Base-by-base conservation (phyloP, 345 rosid species). In the Raphanus raphanistrum region DNA sequence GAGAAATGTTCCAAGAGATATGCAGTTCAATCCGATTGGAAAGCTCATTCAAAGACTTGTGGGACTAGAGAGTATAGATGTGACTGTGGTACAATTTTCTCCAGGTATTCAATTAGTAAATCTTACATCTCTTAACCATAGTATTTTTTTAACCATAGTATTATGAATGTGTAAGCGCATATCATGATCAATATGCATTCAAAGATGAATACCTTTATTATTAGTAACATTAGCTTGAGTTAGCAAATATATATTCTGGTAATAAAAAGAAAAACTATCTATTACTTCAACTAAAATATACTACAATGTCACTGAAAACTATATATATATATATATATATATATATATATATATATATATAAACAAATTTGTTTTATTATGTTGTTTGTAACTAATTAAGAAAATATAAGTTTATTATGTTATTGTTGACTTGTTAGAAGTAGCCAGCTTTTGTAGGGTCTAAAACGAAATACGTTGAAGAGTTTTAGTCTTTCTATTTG, bases 1-100 rank as follows among this genome's bases (percentile, higher is more conserved):
- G 97, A 90, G 71, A 92, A 92, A 87, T 94, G 99, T 73, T 84
- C 94, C 2, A 95, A 95, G 91, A 74, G 90, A 75, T 95, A 95
- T 60, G 98, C 97, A 43, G 99, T 95, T 32, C 99, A 92, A 81
- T 95, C 99, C 0, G 98, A 95, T 68, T 95, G 99, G 97, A 95
- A 95, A 76, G 99, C 99, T 2, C 99, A 95, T 85, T 88, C 92
- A 7, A 95, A 91, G 84, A 88, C 99, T 58, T 95, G 99, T 74
- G 99, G 99, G 69, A 95, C 98, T 17, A 88, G 93, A 75, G 99
- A 95, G 81, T 95, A 95, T 79, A 85, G 88, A 86, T 95, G 99
- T 32, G 96, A 92, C 78, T 95, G 99, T 68, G 99, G 99, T 26
- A 92, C 94, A 52, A 64, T 90, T 7, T 95, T 95, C 83, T 95